Base-by-base conservation (phyloP, 495 filamentous ascomycete genomes). In the Aspergillus mulundensis region DNA sequence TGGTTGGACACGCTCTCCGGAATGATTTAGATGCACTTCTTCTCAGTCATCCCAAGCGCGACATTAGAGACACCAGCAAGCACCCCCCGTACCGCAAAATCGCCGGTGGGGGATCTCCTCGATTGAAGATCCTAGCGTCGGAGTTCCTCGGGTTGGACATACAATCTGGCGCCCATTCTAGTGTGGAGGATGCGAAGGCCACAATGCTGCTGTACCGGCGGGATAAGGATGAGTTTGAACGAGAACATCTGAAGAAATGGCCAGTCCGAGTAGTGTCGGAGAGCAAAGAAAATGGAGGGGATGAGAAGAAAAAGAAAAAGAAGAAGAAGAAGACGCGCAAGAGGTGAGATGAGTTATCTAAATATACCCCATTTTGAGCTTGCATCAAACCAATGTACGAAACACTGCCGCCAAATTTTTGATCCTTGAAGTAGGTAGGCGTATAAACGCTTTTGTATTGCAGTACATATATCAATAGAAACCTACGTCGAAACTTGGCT, bases 1-100 rank as follows among this genome's bases (percentile, higher is more conserved):
- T 98, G 0, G 81, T 98, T 2, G 94, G 94, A 0, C 94, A 98
- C 68, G 89, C 92, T n/a, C 69, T 97, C 24, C 83, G 85, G 59
- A 87, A 97, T 60, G 94, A 98, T 66, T 68, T 97, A 20, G 80
- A 84, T 21, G 92, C 80, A 7, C 74, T 98, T 41, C 69, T 88
- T 34, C 71, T 97, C 23, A 75, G 79, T 14, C 93, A 97, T 62
- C 86, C 92, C 10, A 81, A 81, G 57, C 77, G 81, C 53, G 84
- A 89, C 64, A 85, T 92, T 23, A 77, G 94, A 54, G 94, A 98
- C 69, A 98, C 94, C 39, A 86, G 88, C 63, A 84, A 84, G 54
- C 86, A 88, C 66, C 73, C 82, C 0, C 80, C 81, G 10, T 97
- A 91, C 65, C 80, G 84, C 36, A 84, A 85, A 65, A 81, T 89